A percentile compares a stretch with the other conserved stretches of the same genome.
phyloP scores from a whole-genome alignment of 768 basidiomycete species.

The Pleurotus giganteus region DNA sequence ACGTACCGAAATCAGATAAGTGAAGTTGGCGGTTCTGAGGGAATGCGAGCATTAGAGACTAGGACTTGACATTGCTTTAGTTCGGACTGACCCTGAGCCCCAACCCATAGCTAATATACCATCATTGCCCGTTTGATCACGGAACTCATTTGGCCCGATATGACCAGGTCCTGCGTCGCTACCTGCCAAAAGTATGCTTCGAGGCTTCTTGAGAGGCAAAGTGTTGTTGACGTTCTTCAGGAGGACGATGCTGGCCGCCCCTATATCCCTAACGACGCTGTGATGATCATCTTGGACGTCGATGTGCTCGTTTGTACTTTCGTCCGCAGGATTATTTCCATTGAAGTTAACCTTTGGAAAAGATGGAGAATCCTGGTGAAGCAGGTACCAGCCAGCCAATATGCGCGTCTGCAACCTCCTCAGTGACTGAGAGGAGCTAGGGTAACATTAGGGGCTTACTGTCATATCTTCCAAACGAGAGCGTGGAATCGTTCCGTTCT shows the following conservation, averaged over 20 bases:
- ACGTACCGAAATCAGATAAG: slow-evolving; percentile 73
- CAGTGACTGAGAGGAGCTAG: slow-evolving; percentile 15
- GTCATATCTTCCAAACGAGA: slow-evolving; percentile 74
- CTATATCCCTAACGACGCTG: slow-evolving; percentile 67
- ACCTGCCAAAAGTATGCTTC: slow-evolving; percentile 60
- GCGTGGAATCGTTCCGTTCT: slow-evolving; percentile 68
- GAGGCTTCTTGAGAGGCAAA: slow-evolving; percentile 57
- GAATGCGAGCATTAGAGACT: background rate
- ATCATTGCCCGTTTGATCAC: slow-evolving; percentile 58
- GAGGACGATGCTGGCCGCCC: slow-evolving; percentile 69
- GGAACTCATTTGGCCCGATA: slow-evolving; percentile 71
- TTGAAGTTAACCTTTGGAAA: slow-evolving; percentile 76
- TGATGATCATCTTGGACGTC: slow-evolving; percentile 73
- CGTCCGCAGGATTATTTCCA: slow-evolving; percentile 51
- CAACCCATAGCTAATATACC: slow-evolving; percentile 92
- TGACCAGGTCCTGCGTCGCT: slow-evolving; percentile 62
- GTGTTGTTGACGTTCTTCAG: slow-evolving; percentile 65
- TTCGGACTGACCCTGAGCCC: slow-evolving; percentile 66
- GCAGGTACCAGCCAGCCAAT: slow-evolving; percentile 66
- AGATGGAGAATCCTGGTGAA: slow-evolving; percentile 57
- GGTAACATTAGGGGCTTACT: slow-evolving; percentile 27
- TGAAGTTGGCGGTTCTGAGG: slow-evolving; percentile 62
- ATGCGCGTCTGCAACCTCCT: slow-evolving; percentile 56
- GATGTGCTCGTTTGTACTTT: slow-evolving; percentile 55
- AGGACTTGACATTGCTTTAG: background rate